Base-by-base conservation (phyloP, 495 filamentous ascomycete genomes). In the Aspergillus funiculosus region DNA sequence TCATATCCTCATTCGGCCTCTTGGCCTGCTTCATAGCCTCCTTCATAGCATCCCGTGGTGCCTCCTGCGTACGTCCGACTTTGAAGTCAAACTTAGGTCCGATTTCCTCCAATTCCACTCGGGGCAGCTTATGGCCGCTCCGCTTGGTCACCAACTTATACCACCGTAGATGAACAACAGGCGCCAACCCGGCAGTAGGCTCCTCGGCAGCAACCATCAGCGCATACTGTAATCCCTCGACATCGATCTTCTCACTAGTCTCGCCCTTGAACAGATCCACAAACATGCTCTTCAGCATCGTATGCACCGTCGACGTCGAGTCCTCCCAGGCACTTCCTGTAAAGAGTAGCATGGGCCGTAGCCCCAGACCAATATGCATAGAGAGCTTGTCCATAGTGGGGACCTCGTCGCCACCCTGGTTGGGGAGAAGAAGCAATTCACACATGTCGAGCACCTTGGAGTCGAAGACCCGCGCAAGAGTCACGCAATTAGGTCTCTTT, bases 71-170 rank as follows among this genome's bases (percentile, higher is more conserved):
- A 45, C 92, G 81, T 21, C 92, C 88, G 39, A 96, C 66, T 51
- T 82, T 82, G 71, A 95, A 94, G 65, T 97, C 92, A 61, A 97
- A 88, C 60, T 94, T 80, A 34, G 94, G 91, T 1, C 92, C 92
- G 68, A 95, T 90, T 73, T 95, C 89, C 65, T 95, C 87, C 39
- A 96, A 69, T 67, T 98, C 92, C 7, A 97, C 86, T 26, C 88
- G 76, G 1, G 92, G 92, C 14, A 96, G 69, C 58, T 81, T 85
- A 69, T 89, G 85, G 14, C 89, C 90, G 53, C 84, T 87, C 44
- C 80, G 82, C 74, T 86, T 87, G 37, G 92, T 97, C 48, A 74
- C 67, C 50, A 97, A 80, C 57, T 84, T 77, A 67, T 92, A 94
- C 56, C 83, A 79, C 41, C 94, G 81, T 53, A 98, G 72, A 66